Conservation (phyloP, 257 asterid species). For the Coffea canephora region DNA sequence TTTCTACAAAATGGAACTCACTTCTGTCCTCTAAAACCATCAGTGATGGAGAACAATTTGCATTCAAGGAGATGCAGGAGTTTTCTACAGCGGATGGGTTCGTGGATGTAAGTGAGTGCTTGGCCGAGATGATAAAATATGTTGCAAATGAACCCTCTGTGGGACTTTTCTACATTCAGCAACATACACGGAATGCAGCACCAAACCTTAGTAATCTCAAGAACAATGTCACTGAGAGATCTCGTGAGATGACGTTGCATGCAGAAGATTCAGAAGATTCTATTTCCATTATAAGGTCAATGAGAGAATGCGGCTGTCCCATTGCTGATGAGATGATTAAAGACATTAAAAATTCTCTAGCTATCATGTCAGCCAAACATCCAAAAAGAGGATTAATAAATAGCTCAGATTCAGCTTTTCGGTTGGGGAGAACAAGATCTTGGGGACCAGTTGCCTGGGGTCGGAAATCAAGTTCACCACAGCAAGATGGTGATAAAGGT, state of each 20-base stretch:
- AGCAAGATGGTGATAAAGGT: conserved; percentile 36
- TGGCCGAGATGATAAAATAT: conserved; percentile 77
- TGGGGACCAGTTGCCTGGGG: conserved; percentile 82
- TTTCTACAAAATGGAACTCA: neutral
- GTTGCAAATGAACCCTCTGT: conserved; percentile 97
- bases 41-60: conserved; percentile 80
- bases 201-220: conserved; percentile 73
- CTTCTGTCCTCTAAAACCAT: conserved; percentile 2
- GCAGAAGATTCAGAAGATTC: conserved; percentile 88
- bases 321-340: conserved; percentile 74
- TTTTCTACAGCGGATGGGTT: conserved; percentile 82
- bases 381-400: conserved; percentile 60
- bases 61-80: conserved; percentile 75
- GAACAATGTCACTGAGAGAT: conserved; percentile 54
- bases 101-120: conserved; percentile 69
- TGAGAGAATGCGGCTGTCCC: conserved; percentile 82
- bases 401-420: conserved; percentile 50
- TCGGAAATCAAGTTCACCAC: conserved; percentile 32
- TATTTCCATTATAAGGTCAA: conserved; percentile 55
- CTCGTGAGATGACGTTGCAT: conserved; percentile 61
- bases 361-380: conserved; percentile 57
- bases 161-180: conserved; percentile 91
- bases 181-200: conserved; percentile 67
- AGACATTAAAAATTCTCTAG: conserved; percentile 62
- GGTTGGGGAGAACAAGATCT: conserved; percentile 51